phyloP scores from a whole-genome alignment of 352 stramenopile species.

The Poterioochromonas sp. region DNA sequence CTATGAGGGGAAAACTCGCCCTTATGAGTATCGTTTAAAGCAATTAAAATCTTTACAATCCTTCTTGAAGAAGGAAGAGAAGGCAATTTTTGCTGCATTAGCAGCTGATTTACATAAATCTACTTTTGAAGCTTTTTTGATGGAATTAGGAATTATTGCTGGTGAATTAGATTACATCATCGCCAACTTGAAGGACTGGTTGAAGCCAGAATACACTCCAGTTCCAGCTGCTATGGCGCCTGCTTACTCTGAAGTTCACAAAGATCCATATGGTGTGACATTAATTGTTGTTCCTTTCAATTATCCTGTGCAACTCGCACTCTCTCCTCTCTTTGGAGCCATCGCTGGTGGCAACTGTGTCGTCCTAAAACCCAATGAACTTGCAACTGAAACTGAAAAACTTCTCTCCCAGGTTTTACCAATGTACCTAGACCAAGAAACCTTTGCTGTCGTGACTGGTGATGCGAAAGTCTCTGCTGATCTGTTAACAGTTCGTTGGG shows the following conservation, averaged over 20 bases:
- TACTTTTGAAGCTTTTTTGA: not conserved
- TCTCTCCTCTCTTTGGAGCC: constrained; percentile 67
- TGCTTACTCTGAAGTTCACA: constrained; percentile 29
- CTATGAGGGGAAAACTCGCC: not conserved
- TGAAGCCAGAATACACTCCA: constrained; percentile 28
- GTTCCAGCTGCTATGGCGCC: not conserved
- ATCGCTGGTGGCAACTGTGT: constrained; percentile 78
- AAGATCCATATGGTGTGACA: constrained; percentile 56
- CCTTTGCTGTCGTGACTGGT: constrained; percentile 68
- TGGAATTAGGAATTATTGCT: constrained; percentile 21
- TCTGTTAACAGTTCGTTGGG: constrained; percentile 42
- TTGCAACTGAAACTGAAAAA: constrained; percentile 57
- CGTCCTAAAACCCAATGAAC: constrained; percentile 80
- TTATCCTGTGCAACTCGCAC: constrained; percentile 66
- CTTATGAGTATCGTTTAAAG: constrained; percentile 35
- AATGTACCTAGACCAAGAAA: constrained; percentile 55
- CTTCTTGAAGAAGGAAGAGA: constrained; percentile 47
- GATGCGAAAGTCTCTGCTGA: constrained; percentile 62
- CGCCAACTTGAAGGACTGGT: constrained; percentile 50
- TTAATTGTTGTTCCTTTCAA: constrained; percentile 83
- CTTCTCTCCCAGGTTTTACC: constrained; percentile 52
- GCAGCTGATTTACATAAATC: constrained; percentile 43
- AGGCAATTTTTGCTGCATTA: constrained; percentile 42
- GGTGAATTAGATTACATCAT: constrained; percentile 43
- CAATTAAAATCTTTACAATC: constrained; percentile 44